Evolutionary conservation across 257 asterid species (phyloP).

Genomic region (Solanum arcanum): DNA sequence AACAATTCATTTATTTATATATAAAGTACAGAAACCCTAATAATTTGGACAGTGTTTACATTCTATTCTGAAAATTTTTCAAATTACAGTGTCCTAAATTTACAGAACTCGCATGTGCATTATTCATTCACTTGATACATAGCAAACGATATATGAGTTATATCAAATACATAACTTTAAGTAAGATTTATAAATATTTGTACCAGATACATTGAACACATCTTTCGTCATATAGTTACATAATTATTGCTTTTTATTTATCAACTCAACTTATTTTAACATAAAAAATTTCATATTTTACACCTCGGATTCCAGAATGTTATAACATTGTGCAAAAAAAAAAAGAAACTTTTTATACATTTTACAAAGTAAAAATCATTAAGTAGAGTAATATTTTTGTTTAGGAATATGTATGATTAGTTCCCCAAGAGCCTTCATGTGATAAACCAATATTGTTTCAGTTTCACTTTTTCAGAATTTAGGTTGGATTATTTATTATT

Average conservation of each 20-base stretch:
- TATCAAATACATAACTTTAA: not conserved
- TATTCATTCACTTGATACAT: not conserved
- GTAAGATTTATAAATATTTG: no score
- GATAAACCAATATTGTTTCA: not conserved
- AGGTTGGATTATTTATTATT: not conserved
- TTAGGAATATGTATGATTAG: not conserved
- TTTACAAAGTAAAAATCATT: not conserved
- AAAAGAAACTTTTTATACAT: not conserved
- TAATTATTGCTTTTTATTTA: no score
- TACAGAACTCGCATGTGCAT: no score
- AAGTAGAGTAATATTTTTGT: no score
- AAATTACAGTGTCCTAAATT: no score
- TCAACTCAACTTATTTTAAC: not conserved
- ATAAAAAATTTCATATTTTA: not conserved
- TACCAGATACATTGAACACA: no score
- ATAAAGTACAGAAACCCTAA: no score
- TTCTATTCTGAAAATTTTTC: no score
- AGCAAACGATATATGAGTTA: not conserved
- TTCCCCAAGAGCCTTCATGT: not conserved
- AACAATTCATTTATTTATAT: not conserved
- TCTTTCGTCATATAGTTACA: rapidly evolving
- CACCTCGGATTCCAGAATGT: no score
- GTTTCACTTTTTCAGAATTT: not conserved
- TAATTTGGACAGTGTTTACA: no score
- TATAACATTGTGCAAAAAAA: not conserved